phyloP scores from a whole-genome alignment of 352 stramenopile species.

The Globisporangium spiculum region DNA sequence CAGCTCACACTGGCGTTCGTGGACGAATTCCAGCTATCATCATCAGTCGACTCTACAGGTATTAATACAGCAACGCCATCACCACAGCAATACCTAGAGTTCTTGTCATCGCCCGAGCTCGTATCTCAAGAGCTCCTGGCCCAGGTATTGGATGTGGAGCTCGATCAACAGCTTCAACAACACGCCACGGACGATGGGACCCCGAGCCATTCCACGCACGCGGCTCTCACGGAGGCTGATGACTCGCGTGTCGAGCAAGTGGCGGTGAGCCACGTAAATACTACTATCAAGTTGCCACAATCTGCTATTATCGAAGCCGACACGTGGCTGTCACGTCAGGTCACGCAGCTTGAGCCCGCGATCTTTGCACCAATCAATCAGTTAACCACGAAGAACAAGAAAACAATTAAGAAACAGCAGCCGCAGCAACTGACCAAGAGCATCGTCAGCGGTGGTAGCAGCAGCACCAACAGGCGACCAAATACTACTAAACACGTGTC shows the following conservation, averaged over 20 bases:
- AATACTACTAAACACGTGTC: not conserved
- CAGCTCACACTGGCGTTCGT: constrained; percentile 12
- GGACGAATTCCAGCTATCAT: constrained; percentile 10
- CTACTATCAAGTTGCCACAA: too few relatives aligned
- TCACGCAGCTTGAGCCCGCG: too few relatives aligned
- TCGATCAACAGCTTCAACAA: not conserved
- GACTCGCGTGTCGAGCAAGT: not conserved
- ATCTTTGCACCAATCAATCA: too few relatives aligned
- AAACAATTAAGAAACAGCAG: not conserved
- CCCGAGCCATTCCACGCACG: not conserved
- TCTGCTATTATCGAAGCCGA: too few relatives aligned
- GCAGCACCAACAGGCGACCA: not conserved
- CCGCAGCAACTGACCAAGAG: not conserved
- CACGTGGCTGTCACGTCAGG: too few relatives aligned
- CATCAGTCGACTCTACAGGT: not conserved
- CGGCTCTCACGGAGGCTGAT: not conserved
- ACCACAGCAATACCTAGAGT: not conserved
- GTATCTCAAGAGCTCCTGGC: not conserved
- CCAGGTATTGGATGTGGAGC: not conserved
- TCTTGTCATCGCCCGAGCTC: not conserved
- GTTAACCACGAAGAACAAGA: not conserved
- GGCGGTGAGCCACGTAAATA: too few relatives aligned
- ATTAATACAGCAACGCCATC: too few relatives aligned
- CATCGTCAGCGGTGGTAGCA: not conserved
- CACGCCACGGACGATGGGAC: not conserved